Conservation (phyloP, 768 basidiomycete genomes). For the Boletus tylopilopsis region DNA sequence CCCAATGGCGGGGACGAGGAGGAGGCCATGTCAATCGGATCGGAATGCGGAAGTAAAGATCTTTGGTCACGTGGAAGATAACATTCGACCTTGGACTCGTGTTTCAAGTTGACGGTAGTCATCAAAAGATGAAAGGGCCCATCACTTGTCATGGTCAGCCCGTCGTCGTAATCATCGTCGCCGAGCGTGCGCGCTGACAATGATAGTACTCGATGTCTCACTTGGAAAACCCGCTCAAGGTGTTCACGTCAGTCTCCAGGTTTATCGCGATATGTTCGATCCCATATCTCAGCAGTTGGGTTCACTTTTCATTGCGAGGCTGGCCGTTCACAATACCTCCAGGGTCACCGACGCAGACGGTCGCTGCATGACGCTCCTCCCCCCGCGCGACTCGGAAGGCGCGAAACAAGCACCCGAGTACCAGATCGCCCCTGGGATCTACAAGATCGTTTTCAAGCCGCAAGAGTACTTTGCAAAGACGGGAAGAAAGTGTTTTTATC, state of each 20-base stretch:
- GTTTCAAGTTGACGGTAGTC: no score
- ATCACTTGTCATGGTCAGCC: constrained; percentile 86
- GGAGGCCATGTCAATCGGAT: constrained; percentile 32
- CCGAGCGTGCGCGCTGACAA: neutral
- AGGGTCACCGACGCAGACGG: constrained; percentile 82
- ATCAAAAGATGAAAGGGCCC: constrained; percentile 58
- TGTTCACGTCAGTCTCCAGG: constrained; percentile 61
- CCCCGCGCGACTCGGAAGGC: constrained; percentile 46
- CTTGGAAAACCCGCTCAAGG: constrained; percentile 76
- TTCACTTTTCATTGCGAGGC: neutral
- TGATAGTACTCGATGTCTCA: constrained; percentile 79
- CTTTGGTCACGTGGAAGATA: constrained; percentile 11
- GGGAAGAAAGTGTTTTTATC: constrained; percentile 75
- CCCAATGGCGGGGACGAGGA: constrained; percentile 59
- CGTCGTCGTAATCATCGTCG: neutral
- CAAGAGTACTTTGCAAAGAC: constrained; percentile 73
- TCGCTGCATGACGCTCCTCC: constrained; percentile 74
- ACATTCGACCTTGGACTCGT: no score
- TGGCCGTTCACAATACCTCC: neutral
- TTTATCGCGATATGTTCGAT: constrained; percentile 45
- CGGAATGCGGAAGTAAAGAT: constrained; percentile 13
- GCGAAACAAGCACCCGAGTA: constrained; percentile 37
- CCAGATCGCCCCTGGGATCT: constrained; percentile 48
- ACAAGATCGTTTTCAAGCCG: constrained; percentile 85
- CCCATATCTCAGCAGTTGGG: constrained; percentile 60